Evolutionary conservation across 179 eudicot genomes (phyloP), one percentile per base, ranked within the genome.

Genomic region (Actinidia arguta): DNA sequence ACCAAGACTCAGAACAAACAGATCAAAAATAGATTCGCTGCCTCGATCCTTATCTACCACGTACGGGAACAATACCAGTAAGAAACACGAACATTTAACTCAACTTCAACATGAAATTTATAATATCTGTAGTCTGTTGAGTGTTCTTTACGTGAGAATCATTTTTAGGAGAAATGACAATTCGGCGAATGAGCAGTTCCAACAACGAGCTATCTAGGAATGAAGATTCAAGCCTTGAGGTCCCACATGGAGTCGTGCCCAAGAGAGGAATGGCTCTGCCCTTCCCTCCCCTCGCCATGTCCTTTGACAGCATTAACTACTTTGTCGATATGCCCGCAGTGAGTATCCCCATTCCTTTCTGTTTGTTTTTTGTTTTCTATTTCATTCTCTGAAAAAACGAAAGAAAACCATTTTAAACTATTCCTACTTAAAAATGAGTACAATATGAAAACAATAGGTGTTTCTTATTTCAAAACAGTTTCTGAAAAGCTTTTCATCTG

Each of bases 1-100:
- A 42, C 89, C 87, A 14, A 85, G 92, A 76, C 86, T 87, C 7
- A 85, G 82, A 80, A 73, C 80, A 47, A 78, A 58, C 76, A 83
- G 83, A 64, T 83, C 94, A n/a, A 90, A 63, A 79, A 88, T 68
- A 81, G 95, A 87, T n/a, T 82, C 91, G 8, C 71, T 88, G 24
- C 88, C 90, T 22, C 85, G 86, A 47, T 86, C 97, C 48, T 81
- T 92, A 78, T 92, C 97, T 22, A 83, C 95, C 10, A 58, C 92
- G 0, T 95, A 93, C 87, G 96, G 94, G 78, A 95, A 92, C 83
- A 92, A 90, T 85, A 75, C 96, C 74, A 88, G 99, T 96, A 95
- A 86, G 87, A 76, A 8, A 24, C 64, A 11, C 50, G 51, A 64
- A 14, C 61, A 27, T 27, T 8, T 4, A 39, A 50, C 50, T 22